Evolutionary conservation across 1,284 basidiomycete species (phyloP), one percentile per base, ranked within the genome.

Genomic region (Cryptococcus sp.): DNA sequence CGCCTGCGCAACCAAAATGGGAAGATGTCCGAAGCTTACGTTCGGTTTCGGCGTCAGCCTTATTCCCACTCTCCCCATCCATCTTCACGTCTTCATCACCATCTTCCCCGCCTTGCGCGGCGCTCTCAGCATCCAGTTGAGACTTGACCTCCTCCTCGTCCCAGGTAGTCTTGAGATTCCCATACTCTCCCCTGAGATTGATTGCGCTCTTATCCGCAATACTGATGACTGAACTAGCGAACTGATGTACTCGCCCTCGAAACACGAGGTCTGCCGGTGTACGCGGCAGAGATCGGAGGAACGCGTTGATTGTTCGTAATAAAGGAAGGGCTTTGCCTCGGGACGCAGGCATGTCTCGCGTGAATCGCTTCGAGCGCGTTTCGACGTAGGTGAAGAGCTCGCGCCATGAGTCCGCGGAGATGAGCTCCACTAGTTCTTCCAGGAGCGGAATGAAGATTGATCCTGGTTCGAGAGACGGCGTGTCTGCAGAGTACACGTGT

Each of bases 121-220:
- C 11, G 35, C 41, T 50, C n/a, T 45, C 54, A 3, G 23, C 53
- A n/a, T 59, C 62, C 25, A 57, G 61, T 25, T 63, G 41, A 5
- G 38, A 56, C n/a, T 48, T 31, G 10, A 17, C 39, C n/a, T 54
- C 53, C 50, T 16, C 47, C 19, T 67, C 66, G 41, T 76, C 76
- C 76, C 76, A 77, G 7, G 67, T 70, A 11, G 73, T 74, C 50
- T 65, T 61, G 44, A 75, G 54, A 20, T 68, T 68, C 5, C 60
- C 65, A 57, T 74, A 77, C 46, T 76, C 74, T 17, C 76, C 76
- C 38, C 76, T 53, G 57, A 76, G 62, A 56, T 77, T 77, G 59
- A 75, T 69, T 10, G 76, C 73, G 51, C 74, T 76, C 66, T 74
- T 74, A 57, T 77, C 76, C 23, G 73, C 71, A 5, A 77, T 64